Conservation (phyloP, 2,329 filamentous ascomycete genomes). For the Metarhizium rileyi region DNA sequence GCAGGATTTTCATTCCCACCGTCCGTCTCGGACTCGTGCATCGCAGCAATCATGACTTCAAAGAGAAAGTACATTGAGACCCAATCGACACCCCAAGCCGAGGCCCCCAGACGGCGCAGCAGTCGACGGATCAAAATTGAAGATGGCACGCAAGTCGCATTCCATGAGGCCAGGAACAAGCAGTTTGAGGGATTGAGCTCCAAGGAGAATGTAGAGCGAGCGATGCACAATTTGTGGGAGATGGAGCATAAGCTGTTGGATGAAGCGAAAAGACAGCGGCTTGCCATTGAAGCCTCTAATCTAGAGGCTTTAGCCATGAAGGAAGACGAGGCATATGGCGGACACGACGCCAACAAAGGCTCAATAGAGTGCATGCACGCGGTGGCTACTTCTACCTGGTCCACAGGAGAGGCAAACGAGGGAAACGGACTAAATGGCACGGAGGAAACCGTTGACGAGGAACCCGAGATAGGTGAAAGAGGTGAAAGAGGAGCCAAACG, state of each 20-base stretch:
- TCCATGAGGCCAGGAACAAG: neutral
- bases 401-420: neutral
- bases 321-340: neutral
- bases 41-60: conserved; percentile 20
- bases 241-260: conserved; percentile 39
- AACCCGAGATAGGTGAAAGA: conserved; percentile 1
- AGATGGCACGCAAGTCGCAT: neutral
- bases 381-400: neutral
- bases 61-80: conserved; percentile 27
- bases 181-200: neutral
- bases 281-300: conserved; percentile 33
- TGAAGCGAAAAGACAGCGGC: conserved; percentile 35
- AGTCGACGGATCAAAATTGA: conserved; percentile 10
- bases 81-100: conserved; percentile 12
- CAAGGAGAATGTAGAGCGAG: conserved; percentile 24
- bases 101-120: conserved; percentile 17
- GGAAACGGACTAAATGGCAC: neutral
- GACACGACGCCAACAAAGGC: neutral
- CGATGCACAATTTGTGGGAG: conserved; percentile 34
- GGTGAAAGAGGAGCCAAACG: conserved; percentile 35
- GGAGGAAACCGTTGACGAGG: neutral
- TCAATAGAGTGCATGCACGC: neutral
- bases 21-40: neutral
- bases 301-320: conserved; percentile 8
- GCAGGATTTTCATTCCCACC: neutral